Evolutionary conservation across 1,284 basidiomycete genomes (phyloP), one percentile per base, ranked within the genome.

Genomic region (Sporisorium exsertum): DNA sequence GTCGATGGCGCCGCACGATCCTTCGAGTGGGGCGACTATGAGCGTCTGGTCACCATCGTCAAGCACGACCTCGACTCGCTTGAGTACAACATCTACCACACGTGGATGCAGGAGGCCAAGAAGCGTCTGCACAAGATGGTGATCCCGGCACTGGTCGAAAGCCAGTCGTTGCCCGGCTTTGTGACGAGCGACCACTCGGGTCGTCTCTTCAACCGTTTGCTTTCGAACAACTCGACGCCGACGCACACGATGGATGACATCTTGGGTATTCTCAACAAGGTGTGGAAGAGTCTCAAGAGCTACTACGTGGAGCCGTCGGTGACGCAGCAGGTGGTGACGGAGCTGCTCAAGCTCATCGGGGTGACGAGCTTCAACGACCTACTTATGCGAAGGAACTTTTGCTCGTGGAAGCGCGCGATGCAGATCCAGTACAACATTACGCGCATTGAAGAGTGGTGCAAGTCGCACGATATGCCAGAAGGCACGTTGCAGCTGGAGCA

Each of bases 31-130:
- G 91, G 92, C 69, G 94, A 95, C 84, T 99, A 99, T 85, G 96
- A 98, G 87, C 91, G 94, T 29, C 89, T 99, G 26, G 95, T 99
- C 20, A 93, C 93, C 20, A 94, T 99, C 73, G 97, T 99, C 86
- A 98, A 98, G 87, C 96, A 99, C 84, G 97, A 99, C 86, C 90
- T 99, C 50, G 97, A 99, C 87, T 95, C 93, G 77, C 88, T 99
- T 81, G 96, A 99, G 87, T 99, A 98, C 84, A 99, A 99, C 88
- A 97, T 99, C 87, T 99, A 98, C 86, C 96, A 99, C 87, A 98
- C 96, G 0, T 97, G 94, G 93, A 99, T 99, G 94, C 89, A 94
- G 70, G 97, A 99, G 87, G 94, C 95, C 49, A 99, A 99, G 91
- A 97, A 96, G 88, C 92, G 92, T 72, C 88, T 99, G 49, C 90